Evolutionary conservation across 495 filamentous ascomycete species (phyloP).

Genomic region (Lasiosphaeris hirsuta): DNA sequence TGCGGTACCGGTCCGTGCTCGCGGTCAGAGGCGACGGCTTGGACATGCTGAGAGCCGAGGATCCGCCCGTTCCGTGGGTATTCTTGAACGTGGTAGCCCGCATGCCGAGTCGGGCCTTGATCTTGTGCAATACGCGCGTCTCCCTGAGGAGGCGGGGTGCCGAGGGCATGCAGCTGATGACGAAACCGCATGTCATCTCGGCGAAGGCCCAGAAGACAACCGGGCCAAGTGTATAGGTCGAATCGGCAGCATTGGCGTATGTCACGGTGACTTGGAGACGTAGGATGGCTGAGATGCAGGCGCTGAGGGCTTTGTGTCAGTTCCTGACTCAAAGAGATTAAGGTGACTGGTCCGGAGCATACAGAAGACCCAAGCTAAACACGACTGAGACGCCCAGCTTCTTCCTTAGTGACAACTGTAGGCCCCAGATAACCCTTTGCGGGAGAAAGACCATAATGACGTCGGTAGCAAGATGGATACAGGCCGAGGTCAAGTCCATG

Average conservation of each 20-base stretch:
- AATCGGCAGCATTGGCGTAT: conserved; percentile 23
- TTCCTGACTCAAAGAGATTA: neutral
- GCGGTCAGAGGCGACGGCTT: conserved; percentile 10
- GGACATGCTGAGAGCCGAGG: neutral
- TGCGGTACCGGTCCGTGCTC: conserved; percentile 16
- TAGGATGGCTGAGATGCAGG: conserved; percentile 30
- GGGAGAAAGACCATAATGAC: conserved; percentile 35
- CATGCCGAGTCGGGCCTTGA: conserved; percentile 16
- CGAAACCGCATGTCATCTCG: conserved; percentile 35
- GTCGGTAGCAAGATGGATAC: conserved; percentile 33
- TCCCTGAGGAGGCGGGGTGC: conserved; percentile 25
- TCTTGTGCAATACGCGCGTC: conserved; percentile 7
- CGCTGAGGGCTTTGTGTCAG: conserved; percentile 24
- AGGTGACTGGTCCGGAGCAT: conserved; percentile 22
- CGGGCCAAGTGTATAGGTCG: conserved; percentile 19
- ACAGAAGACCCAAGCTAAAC: conserved; percentile 35
- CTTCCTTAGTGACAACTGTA: conserved; percentile 30
- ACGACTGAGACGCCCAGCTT: conserved; percentile 33
- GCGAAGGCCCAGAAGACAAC: conserved; percentile 28
- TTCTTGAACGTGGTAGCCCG: conserved; percentile 5
- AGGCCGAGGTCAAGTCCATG: conserved; percentile 24
- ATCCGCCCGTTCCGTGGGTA: neutral
- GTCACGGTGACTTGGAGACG: conserved; percentile 27
- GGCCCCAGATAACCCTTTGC: conserved; percentile 33
- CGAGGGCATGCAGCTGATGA: conserved; percentile 28